These are phyloP conservation scores for Tetragonia tetragonoides DNA, from an alignment of 148 eudicot genomes.

Conservation along the genomic window DNA sequence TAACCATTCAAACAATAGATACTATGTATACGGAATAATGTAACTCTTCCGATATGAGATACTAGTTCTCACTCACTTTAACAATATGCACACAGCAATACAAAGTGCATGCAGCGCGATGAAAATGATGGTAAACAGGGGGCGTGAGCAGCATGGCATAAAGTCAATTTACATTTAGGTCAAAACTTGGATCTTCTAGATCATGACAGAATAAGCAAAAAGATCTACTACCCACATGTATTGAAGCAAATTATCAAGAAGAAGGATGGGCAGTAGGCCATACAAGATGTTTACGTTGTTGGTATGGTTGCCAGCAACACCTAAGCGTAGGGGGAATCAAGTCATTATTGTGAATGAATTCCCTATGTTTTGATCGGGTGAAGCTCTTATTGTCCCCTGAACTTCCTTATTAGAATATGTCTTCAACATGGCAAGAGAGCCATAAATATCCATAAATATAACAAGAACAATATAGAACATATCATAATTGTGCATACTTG, in stretches of 20 bases:
- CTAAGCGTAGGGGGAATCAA: not conserved
- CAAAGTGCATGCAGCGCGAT: too few relatives aligned
- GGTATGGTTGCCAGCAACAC: not conserved
- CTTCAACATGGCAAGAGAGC: not conserved
- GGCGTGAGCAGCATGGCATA: not conserved
- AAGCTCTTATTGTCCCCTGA: not conserved
- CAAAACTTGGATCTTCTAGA: not conserved
- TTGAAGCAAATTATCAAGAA: constrained; percentile 11
- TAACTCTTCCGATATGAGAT: too few relatives aligned
- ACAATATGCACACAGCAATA: too few relatives aligned
- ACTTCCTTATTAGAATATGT: not conserved
- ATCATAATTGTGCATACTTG: too few relatives aligned
- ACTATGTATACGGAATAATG: too few relatives aligned
- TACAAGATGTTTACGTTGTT: not conserved
- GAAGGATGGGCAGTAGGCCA: constrained; percentile 29
- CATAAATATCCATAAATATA: not conserved
- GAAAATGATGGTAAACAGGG: not conserved
- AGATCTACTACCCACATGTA: constrained; percentile 10
- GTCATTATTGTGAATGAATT: not conserved
- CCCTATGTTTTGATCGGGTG: not conserved
- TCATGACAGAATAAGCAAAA: not conserved
- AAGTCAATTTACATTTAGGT: too few relatives aligned
- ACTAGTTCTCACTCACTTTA: too few relatives aligned
- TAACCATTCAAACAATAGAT: too few relatives aligned
- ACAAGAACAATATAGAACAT: not conserved